Percentiles rank a stretch among this genome's conserved stretches.
Evolutionary conservation across 73 alveolate genomes (phyloP).

Genomic region (Blepharisma japonicum): DNA sequence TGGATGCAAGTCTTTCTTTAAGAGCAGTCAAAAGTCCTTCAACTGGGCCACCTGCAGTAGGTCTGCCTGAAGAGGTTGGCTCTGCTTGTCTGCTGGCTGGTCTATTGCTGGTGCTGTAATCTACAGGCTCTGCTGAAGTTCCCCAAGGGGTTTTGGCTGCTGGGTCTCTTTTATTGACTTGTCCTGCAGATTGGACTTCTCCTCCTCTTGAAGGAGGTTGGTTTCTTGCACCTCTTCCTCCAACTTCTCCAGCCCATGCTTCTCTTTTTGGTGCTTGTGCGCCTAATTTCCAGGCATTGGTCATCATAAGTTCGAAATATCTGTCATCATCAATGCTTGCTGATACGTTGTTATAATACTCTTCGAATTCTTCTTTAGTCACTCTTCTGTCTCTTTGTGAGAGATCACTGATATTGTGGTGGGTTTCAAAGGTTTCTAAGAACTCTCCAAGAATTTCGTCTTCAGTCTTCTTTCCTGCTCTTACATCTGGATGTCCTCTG

Average conservation of each 20-base stretch:
- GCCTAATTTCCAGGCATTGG: slow-evolving; percentile 4
- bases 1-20: slow-evolving; percentile 62
- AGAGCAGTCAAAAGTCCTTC: slow-evolving; percentile 45
- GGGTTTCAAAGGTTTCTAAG: slow-evolving; percentile 8
- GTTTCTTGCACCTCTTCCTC: background rate
- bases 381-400: slow-evolving; percentile 2
- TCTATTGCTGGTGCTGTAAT: background rate
- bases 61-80: too few relatives aligned
- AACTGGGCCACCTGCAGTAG: slow-evolving; percentile 15
- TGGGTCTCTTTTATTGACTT: background rate
- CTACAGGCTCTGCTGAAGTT: background rate
- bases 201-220: background rate
- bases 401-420: background rate
- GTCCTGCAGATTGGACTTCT: background rate
- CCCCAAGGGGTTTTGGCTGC: background rate
- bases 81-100: background rate
- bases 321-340: background rate
- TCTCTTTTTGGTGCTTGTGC: background rate
- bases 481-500: slow-evolving; percentile 7
- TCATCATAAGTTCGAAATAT: background rate
- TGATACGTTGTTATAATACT: background rate
- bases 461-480: slow-evolving; percentile 16
- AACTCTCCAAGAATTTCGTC: background rate
- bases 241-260: background rate
- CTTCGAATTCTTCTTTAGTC: slow-evolving; percentile 7